Conservation (phyloP, 768 basidiomycete species). For the Termitomyces sp. region DNA sequence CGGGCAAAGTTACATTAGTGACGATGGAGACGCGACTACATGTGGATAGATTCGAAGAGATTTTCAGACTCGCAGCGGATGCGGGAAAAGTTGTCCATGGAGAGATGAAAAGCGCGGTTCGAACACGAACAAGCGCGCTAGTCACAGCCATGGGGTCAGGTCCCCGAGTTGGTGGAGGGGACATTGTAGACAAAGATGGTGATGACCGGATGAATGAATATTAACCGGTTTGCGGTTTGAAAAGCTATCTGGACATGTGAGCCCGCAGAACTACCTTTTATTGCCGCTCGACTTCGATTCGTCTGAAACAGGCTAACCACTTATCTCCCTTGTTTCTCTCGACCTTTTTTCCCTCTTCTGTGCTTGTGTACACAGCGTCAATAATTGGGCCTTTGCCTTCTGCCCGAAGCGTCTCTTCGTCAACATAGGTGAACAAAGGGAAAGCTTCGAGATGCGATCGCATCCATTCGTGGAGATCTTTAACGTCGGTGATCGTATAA, state of each 20-base stretch:
- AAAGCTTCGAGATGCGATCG: conserved; percentile 81
- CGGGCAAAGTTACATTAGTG: conserved; percentile 82
- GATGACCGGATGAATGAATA: conserved; percentile 39
- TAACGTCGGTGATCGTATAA: conserved; percentile 97
- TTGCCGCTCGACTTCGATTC: conserved; percentile 43
- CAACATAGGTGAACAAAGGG: conserved; percentile 82
- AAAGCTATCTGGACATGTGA: conserved; percentile 6
- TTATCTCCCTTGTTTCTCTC: conserved; percentile 89
- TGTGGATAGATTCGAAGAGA: conserved; percentile 88
- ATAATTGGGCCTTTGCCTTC: conserved; percentile 76
- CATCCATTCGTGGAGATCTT: conserved; percentile 96
- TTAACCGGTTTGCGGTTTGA: conserved; percentile 17
- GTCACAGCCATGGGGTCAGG: conserved; percentile 60
- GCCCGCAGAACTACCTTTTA: conserved; percentile 16
- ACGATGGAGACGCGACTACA: conserved; percentile 95
- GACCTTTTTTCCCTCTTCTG: conserved; percentile 97
- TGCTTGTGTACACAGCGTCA: conserved; percentile 80
- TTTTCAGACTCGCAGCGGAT: conserved; percentile 76
- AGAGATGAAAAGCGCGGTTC: conserved; percentile 81
- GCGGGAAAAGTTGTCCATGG: conserved; percentile 74
- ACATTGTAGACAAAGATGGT: conserved; percentile 29
- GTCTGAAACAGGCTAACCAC: conserved; percentile 88
- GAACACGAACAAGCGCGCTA: conserved; percentile 58
- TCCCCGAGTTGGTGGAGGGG: conserved; percentile 29
- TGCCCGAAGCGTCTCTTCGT: conserved; percentile 70